phyloP scores from a whole-genome alignment of 2,329 filamentous ascomycete species.

The Sarocladium strictum region DNA sequence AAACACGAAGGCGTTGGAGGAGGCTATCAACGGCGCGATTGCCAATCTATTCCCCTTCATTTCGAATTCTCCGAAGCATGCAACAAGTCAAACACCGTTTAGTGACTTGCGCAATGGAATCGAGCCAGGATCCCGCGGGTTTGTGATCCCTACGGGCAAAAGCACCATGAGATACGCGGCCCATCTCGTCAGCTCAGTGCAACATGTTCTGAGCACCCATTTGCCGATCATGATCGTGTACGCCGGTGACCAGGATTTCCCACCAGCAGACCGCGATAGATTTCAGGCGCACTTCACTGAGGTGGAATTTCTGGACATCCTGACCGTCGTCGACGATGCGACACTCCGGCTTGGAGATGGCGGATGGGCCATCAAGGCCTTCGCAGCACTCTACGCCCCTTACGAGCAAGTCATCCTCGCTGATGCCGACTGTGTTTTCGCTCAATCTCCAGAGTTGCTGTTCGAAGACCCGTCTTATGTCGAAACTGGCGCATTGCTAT shows the following conservation, averaged over 20 bases:
- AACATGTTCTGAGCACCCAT: conserved; percentile 20
- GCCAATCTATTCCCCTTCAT: neutral
- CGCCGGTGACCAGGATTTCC: conserved; percentile 28
- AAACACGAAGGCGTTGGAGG: neutral
- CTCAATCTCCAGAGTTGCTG: conserved; percentile 28
- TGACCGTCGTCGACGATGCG: neutral
- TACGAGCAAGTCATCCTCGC: conserved; percentile 32
- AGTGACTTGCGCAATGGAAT: neutral
- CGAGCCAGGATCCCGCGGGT: conserved; percentile 20
- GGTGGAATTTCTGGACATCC: neutral
- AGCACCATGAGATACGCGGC: conserved; percentile 26
- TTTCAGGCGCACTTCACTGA: neutral
- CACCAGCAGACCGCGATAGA: conserved; percentile 15
- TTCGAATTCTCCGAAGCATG: neutral
- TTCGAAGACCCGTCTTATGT: conserved; percentile 24
- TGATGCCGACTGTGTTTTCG: conserved; percentile 33
- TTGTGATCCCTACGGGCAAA: conserved; percentile 28
- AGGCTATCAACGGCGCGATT: neutral
- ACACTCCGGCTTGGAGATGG: neutral
- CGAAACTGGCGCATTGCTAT: conserved; percentile 28
- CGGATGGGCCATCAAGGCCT: conserved; percentile 36
- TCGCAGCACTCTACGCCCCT: conserved; percentile 29
- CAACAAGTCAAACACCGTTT: neutral
- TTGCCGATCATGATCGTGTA: conserved; percentile 32
- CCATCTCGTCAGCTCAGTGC: conserved; percentile 27